Base-by-base conservation (phyloP, 352 stramenopile genomes). In the Pseudoperonospora humuli region DNA sequence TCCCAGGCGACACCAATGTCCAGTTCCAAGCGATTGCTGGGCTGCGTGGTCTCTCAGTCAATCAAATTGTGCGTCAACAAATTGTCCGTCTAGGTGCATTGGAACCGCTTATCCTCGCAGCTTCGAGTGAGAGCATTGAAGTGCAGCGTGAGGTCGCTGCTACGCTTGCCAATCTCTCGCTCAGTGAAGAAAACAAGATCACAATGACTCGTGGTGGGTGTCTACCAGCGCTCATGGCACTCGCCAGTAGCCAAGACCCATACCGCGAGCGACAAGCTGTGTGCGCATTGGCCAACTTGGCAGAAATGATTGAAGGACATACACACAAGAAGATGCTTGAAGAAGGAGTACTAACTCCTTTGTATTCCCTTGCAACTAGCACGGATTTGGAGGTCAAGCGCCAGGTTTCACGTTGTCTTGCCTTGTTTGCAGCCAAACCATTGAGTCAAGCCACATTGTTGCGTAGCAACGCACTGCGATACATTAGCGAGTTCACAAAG, bases 11-110 rank as follows among this genome's bases (percentile, higher is more conserved):
- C 27, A 51, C 78, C 13, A 97, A 98, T 49, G 86, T 97, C 24
- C 95, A 98, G 64, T 98, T 98, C 64, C 94, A 98, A 69, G 93
- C 95, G 3, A 97, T 98, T 29, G 88, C 92, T 4, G 90, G 84
- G 0, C 68, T 98, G 1, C 84, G 89, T 3, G 93, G 93, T 0
- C 64, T 98, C 10, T 95, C 90, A 1, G 94, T 97, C 14, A 83
- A 97, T 40, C 71, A 90, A 33, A 54, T 79, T 13, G 69, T 96
- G 14, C 82, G 95, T 1, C 78, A 95, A 39, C 84, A 96, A 28
- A 67, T 98, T 26, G 80, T 98, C 2, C 69, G 82, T 1, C 69
- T 96, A 46, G 92, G 92, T n/a, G 89, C 78, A 3, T 61, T 98
- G 11, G 93, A 98, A 54, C 93, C 94, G 5, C 54, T 98, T 7